Conservation (phyloP, 768 basidiomycete species). For the Dioszegia crocea region DNA sequence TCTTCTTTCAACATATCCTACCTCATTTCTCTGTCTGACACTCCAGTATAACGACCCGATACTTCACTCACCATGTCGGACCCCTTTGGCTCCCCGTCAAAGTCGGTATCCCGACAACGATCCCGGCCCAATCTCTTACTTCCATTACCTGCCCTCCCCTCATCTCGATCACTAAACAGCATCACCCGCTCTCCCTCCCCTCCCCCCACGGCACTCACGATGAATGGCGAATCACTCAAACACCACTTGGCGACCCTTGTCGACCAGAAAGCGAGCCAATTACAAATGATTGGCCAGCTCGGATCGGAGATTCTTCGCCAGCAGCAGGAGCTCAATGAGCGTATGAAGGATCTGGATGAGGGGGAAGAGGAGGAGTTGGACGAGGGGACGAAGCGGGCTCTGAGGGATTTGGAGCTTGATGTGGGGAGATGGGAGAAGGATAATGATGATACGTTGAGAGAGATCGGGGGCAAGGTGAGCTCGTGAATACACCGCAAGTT, state of each 20-base stretch:
- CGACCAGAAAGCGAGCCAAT: slow-evolving; percentile 85
- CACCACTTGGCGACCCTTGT: slow-evolving; percentile 60
- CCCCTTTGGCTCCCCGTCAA: slow-evolving; percentile 5
- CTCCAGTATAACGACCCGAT: too few relatives aligned
- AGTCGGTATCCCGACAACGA: slow-evolving; percentile 14
- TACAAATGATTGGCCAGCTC: slow-evolving; percentile 83
- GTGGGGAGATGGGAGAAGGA: slow-evolving; percentile 43
- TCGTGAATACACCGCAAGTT: neutral
- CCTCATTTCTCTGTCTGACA: too few relatives aligned
- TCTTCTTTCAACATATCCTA: too few relatives aligned
- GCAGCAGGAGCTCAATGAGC: slow-evolving; percentile 86
- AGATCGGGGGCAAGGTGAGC: slow-evolving; percentile 39
- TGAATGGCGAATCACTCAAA: slow-evolving; percentile 24
- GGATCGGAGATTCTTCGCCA: slow-evolving; percentile 91
- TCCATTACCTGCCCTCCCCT: slow-evolving; percentile 13
- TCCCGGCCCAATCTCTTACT: slow-evolving; percentile 17
- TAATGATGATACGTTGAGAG: slow-evolving; percentile 44
- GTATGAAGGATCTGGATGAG: slow-evolving; percentile 66
- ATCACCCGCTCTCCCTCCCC: slow-evolving; percentile 20
- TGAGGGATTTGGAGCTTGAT: slow-evolving; percentile 42
- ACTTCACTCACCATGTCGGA: slow-evolving; percentile 11
- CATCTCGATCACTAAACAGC: slow-evolving; percentile 22
- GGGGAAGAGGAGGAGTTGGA: slow-evolving; percentile 49
- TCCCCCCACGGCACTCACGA: slow-evolving; percentile 5
- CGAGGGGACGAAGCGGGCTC: slow-evolving; percentile 30